Conservation (phyloP, 192 early-diverging fungal species). For the Mortierella alpina region DNA sequence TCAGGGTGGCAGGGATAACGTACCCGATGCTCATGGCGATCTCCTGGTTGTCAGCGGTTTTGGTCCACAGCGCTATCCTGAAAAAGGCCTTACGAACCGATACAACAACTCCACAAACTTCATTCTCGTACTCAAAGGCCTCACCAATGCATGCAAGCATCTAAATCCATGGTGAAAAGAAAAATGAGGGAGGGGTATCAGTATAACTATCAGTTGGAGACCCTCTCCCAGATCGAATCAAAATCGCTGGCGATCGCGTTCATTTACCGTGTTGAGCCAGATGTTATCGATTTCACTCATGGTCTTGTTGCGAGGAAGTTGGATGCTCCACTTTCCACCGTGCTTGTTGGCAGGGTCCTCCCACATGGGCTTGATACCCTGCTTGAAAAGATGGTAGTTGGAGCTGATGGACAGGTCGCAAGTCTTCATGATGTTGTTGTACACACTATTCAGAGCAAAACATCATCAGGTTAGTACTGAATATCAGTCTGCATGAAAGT, state of each 20-base stretch:
- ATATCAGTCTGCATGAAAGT: not conserved
- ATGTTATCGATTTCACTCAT: slow-evolving; percentile 81
- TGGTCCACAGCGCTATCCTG: slow-evolving; percentile 90
- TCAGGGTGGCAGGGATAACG: slow-evolving; percentile 7
- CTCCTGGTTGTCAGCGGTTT: slow-evolving; percentile 63
- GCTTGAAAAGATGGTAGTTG: slow-evolving; percentile 96
- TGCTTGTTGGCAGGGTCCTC: slow-evolving; percentile 91
- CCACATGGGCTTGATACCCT: slow-evolving; percentile 93
- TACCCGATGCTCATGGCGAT: slow-evolving; percentile 66
- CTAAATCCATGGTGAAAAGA: slow-evolving; percentile 52
- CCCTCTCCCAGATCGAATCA: slow-evolving; percentile 3
- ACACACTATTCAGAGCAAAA: slow-evolving; percentile 56
- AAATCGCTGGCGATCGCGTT: not conserved
- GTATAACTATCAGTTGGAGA: not conserved
- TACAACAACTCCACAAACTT: slow-evolving; percentile 91
- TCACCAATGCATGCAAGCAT: slow-evolving; percentile 92
- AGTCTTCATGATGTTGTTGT: slow-evolving; percentile 88
- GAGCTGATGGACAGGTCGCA: slow-evolving; percentile 77
- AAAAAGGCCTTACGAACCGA: slow-evolving; percentile 86
- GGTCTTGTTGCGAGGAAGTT: slow-evolving; percentile 75
- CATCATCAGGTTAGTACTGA: slow-evolving; percentile 11
- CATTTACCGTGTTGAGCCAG: slow-evolving; percentile 85
- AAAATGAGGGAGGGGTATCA: not conserved
- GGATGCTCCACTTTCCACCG: slow-evolving; percentile 92
- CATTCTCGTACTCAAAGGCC: slow-evolving; percentile 78